phyloP scores from a whole-genome alignment of 2,329 filamentous ascomycete genomes.

The Mycosphaerella arachidis region DNA sequence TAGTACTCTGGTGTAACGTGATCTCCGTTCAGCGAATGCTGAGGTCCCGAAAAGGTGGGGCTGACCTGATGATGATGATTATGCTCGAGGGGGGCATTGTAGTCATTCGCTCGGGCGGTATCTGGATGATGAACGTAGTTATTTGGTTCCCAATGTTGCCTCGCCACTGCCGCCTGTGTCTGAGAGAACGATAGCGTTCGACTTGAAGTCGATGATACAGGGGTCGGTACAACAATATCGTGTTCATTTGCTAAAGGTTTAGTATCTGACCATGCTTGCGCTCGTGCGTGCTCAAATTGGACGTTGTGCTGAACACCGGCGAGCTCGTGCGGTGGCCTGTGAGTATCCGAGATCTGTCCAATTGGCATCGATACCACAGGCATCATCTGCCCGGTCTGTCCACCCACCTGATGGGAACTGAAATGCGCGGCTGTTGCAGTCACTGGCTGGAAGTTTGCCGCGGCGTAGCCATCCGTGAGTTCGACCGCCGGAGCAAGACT shows the following conservation, averaged over 20 bases:
- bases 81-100: slow-evolving; percentile 4
- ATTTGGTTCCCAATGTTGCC: slow-evolving; percentile 14
- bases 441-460: neutral
- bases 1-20: slow-evolving; percentile 23
- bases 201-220: slow-evolving; percentile 7
- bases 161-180: slow-evolving; percentile 3
- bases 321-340: neutral
- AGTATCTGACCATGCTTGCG: neutral
- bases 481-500: neutral
- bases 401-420: neutral
- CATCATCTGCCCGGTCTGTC: neutral
- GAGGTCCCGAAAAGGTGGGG: neutral
- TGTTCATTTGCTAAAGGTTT: neutral
- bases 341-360: neutral
- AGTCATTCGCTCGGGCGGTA: slow-evolving; percentile 18
- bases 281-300: neutral
- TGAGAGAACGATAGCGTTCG: slow-evolving; percentile 9
- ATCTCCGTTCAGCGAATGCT: neutral
- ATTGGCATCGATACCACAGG: neutral
- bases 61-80: neutral
- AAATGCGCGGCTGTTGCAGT: neutral
- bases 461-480: neutral
- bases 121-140: slow-evolving; percentile 22
- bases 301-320: neutral
- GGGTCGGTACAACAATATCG: slow-evolving; percentile 2